Base-by-base conservation (phyloP, 495 filamentous ascomycete genomes). In the Aspergillus sclerotioniger region DNA sequence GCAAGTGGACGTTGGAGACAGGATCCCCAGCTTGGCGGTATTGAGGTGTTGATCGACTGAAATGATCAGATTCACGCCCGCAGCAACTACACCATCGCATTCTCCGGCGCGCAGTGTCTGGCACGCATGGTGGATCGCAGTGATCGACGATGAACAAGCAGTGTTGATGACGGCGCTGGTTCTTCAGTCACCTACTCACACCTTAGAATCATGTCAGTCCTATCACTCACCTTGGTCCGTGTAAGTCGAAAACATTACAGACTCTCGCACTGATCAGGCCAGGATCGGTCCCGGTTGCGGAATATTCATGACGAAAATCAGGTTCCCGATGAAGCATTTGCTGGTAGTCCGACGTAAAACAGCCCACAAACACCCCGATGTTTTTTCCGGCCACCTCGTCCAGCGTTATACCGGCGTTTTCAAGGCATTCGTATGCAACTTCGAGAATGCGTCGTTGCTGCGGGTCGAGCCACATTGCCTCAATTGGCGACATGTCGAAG, bases 81-180 rank as follows among this genome's bases (percentile, higher is more conserved):
- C 76, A 1, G 79, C 71, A 8, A 81, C 51, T 1, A 76, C 77
- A 1, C 65, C 51, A 5, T 49, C 32, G 41, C 70, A 75, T 20
- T 78, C 70, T 0, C 72, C 68, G 2, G 28, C 51, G 3, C 56
- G 56, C 9, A 81, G 46, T 25, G 70, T 62, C 15, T 46, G 6
- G 44, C 44, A 46, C 0, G 72, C 74, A 6, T 62, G 17, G 35
- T 76, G 64, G 9, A 78, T 39, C 7, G 70, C 69, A 28, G 65
- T 59, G 15, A 77, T 20, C 9, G 65, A 68, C 0, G 69, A 68
- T 6, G 72, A 70, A 60, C 77, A 77, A 6, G 71, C 75, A 3
- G 72, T 71, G 28, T 79, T 64, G 7, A 79, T 49, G 8, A 66
- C 63, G 9, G 70, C 61, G 21, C 57, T 59, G 2, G 50, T 20